Base-by-base conservation (phyloP, 352 stramenopile genomes). In the Phytophthora melonis region DNA sequence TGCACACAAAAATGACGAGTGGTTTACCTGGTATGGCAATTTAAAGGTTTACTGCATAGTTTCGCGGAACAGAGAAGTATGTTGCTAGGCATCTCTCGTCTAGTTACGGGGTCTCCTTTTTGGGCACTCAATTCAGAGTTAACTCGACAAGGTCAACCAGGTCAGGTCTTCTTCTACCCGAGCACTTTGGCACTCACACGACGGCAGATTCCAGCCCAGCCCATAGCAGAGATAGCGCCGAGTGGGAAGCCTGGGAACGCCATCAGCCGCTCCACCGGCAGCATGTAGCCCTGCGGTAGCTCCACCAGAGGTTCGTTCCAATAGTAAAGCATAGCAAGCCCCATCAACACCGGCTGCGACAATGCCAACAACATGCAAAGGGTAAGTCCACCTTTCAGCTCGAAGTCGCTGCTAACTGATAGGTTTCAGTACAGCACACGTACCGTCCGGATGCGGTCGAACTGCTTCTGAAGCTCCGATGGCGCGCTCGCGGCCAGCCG, bases 181-280 rank as follows among this genome's bases (percentile, higher is more conserved):
- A 96, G 58, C 10, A 96, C 55, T 70, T 94, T 93, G 47, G 79
- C 72, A 43, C 80, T 87, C 18, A 94, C 88, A 55, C 89, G 89
- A 76, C 84, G 83, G 64, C 89, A 96, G 52, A 96, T 81, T 43
- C 80, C 79, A 45, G 76, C 85, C 89, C 89, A 96, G 13, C 87
- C 88, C 30, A 94, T 79, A 7, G 89, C 89, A 2, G 89, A 96
- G 61, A 96, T 75, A 34, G 85, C 70, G 14, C 89, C 89, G 21
- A 93, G 71, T 14, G 88, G 86, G 64, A 96, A 96, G 50, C 83
- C 85, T 16, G 89, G 89, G 54, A 95, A 89, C 21, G 89, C 78
- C 64, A 96, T 73, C 1, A 96, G 63, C 10, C 89, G 85, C 78
- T 94, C 89, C 32, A 94, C 81, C 3, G 89, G 89, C 34, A 95